Base-by-base conservation (phyloP, 768 basidiomycete genomes). In the Podaxis sp. region DNA sequence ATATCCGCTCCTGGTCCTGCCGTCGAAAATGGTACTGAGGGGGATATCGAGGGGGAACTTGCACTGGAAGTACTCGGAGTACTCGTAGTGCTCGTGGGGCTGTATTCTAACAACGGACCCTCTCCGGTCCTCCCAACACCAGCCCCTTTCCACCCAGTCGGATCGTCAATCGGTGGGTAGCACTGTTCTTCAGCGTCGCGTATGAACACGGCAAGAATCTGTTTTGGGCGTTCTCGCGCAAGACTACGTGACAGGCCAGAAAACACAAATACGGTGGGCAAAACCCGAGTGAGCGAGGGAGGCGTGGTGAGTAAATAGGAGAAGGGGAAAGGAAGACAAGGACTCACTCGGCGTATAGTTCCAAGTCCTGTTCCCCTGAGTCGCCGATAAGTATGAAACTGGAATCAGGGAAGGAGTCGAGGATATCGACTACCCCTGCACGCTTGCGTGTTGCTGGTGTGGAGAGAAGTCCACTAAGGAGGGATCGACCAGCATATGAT, bases 301-400 rank as follows among this genome's bases (percentile, higher is more conserved):
- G 36, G 24, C 2, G 51, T 56, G 2, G 33, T 40, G 11, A 55
- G 33, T 15, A 57, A 28, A 30, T 17, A 52, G 30, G 11, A 44
- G n/a, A 46, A 19, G 13, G 56, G 13, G 22, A 38, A 36, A 56
- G 19, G 9, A 17, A 42, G 36, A 19, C 33, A 38, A 15, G 9
- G 9, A 72, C 79, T n/a, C 67, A 84, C 83, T 86, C 79, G 13
- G 88, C 80, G 72, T 98, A 99, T 1, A 99, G 80, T 73, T 99
- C 95, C 49, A 99, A 76, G 74, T 99, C 96, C 67, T 97, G 96
- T 71, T 99, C 96, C 38, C 96, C 96, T 0, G 89, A 87, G 72
- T 99, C 96, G 6, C 96, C 96, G 44, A 99, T 80, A 54, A 96
- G 84, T 69, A 98, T 74, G 75, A 99, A 97, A 42, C 75, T 78